Percentiles rank a stretch among this genome's conserved stretches.
phyloP scores from a whole-genome alignment of 768 basidiomycete species.

The Leucocoprinus sp. region DNA sequence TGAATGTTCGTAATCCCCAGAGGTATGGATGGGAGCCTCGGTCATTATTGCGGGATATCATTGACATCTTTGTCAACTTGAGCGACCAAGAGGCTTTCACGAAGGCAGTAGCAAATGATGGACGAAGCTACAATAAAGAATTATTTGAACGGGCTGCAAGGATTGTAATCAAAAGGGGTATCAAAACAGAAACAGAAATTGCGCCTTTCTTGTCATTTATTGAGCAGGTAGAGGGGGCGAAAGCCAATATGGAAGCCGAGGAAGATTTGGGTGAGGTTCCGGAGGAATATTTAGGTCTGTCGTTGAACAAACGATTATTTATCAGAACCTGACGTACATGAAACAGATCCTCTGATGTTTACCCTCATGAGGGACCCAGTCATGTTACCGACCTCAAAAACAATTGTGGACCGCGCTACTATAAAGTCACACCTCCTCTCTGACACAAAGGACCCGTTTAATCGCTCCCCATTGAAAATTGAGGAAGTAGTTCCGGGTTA shows the following conservation, averaged over 20 bases:
- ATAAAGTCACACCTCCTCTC: slow-evolving; percentile 94
- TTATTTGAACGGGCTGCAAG: slow-evolving; percentile 74
- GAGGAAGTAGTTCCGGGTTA: slow-evolving; percentile 73
- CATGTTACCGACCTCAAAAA: slow-evolving; percentile 72
- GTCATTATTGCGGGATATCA: slow-evolving; percentile 72
- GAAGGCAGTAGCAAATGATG: slow-evolving; percentile 86
- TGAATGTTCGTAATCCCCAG: slow-evolving; percentile 78
- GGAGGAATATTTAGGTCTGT: slow-evolving; percentile 87
- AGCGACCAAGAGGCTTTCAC: slow-evolving; percentile 74
- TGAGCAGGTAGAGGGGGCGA: slow-evolving; percentile 75
- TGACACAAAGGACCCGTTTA: slow-evolving; percentile 92
- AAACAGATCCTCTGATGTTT: slow-evolving; percentile 78
- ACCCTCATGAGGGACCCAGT: slow-evolving; percentile 96
- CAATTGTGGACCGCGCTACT: slow-evolving; percentile 78
- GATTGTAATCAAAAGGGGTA: slow-evolving; percentile 47
- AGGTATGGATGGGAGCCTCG: slow-evolving; percentile 87
- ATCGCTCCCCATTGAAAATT: slow-evolving; percentile 72
- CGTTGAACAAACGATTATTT: slow-evolving; percentile 6
- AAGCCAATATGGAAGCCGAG: slow-evolving; percentile 74
- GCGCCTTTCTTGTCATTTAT: slow-evolving; percentile 63
- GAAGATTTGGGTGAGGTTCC: slow-evolving; percentile 90
- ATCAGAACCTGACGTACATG: background rate
- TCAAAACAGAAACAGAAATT: slow-evolving; percentile 78
- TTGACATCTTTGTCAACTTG: slow-evolving; percentile 87
- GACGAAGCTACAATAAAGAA: slow-evolving; percentile 79